Base-by-base conservation (phyloP, 2,329 filamentous ascomycete genomes). In the Alternaria burnsii region DNA sequence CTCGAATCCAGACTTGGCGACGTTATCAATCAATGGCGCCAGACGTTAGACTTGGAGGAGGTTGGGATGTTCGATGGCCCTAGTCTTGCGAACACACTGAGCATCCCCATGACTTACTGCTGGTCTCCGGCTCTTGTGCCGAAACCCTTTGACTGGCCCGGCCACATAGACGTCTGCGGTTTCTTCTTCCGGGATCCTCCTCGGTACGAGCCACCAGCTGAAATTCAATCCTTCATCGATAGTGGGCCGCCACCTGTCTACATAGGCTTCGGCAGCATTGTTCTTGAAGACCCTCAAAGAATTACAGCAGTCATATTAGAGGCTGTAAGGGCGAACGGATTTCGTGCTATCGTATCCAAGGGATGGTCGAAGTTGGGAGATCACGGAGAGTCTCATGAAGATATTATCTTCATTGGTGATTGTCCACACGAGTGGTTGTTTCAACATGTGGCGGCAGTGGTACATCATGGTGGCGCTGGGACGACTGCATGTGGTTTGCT, bases 361-460 rank as follows among this genome's bases (percentile, higher is more conserved):
- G 85, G 85, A 5, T 55, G 52, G 52, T 38, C 30, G 3, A 47
- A 42, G 3, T 5, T 50, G 0, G 54, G 54, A 7, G 46, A 6
- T 7, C 20, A 47, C 8, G 44, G 41, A 20, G 20, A 34, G 30
- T 34, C 32, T 28, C 30, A 43, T 8, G 11, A 30, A 10, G 38
- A 77, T 84, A 22, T 83, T 81, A 61, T 85, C 80, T 72, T 74
- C 86, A 22, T 71, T 18, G 91, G 90, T n/a, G 94, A 94, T 71
- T 88, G 89, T 44, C 92, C 92, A 0, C 92, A 96, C 65, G 92
- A 95, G 77, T 96, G 92, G 92, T 81, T 96, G 0, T 96, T 96
- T 75, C 83, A 91, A 62, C 87, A 85, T 43, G 91, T 95, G 1
- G 89, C 90, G 0, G 88, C 87, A 44, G 92, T 96, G 1, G 89